These are phyloP conservation scores for Hygrophorus pudorinus DNA, from an alignment of 768 basidiomycete species.

Conservation along the genomic window DNA sequence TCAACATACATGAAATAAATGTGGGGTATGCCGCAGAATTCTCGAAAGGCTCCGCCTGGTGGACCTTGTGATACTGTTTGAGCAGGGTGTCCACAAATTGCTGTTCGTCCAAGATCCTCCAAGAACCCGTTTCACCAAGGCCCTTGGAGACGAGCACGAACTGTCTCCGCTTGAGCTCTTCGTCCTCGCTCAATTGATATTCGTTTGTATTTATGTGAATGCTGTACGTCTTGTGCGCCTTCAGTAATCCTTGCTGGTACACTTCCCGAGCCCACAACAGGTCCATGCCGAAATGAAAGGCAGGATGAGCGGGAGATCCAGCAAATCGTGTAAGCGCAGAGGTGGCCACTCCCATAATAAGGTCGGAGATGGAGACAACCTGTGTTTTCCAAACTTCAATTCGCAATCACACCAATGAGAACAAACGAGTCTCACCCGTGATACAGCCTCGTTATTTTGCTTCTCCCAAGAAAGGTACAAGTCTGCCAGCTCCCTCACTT, in stretches of 20 bases:
- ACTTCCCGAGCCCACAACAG: constrained; percentile 11
- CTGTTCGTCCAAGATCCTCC: constrained; percentile 11
- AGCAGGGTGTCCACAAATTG: constrained; percentile 11
- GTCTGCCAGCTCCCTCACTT: constrained; percentile 10
- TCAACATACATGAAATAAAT: constrained; percentile 10
- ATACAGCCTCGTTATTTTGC: constrained; percentile 13
- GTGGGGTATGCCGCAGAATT: constrained; percentile 6
- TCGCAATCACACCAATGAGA: constrained; percentile 1
- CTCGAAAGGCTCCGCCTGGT: constrained; percentile 8
- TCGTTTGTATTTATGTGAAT: neutral
- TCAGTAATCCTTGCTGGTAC: constrained; percentile 8
- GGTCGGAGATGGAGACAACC: constrained; percentile 3
- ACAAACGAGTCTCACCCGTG: constrained; percentile 5
- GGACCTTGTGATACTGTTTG: constrained; percentile 9
- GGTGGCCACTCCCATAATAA: neutral
- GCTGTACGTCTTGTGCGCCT: constrained; percentile 8
- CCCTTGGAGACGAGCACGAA: constrained; percentile 7
- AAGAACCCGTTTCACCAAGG: constrained; percentile 8
- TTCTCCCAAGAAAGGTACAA: constrained; percentile 13
- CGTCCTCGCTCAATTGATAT: constrained; percentile 5
- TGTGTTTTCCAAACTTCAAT: neutral
- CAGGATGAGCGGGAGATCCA: constrained; percentile 3
- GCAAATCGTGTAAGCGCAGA: constrained; percentile 8
- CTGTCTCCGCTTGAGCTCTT: constrained; percentile 10
- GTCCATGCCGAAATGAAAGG: constrained; percentile 12